phyloP scores from a whole-genome alignment of 2,329 filamentous ascomycete genomes.

The Ciborinia camelliae region DNA sequence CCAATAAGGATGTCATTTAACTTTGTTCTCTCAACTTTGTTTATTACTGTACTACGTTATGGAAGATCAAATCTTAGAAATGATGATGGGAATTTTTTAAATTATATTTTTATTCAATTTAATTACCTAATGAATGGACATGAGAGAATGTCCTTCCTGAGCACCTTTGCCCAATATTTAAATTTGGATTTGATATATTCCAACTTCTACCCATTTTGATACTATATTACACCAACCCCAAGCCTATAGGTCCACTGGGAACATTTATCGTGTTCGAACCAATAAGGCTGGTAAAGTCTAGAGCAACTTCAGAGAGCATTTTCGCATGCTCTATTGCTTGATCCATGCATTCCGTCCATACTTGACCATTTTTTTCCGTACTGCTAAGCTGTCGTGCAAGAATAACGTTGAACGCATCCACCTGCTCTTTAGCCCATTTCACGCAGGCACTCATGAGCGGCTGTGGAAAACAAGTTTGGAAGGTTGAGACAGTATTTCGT shows the following conservation, averaged over 20 bases:
- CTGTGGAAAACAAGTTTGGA: slow-evolving; percentile 81
- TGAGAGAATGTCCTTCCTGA: not conserved
- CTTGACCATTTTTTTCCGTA: slow-evolving; percentile 69
- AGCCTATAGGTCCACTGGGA: slow-evolving; percentile 38
- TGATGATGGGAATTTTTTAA: not conserved
- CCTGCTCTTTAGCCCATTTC: slow-evolving; percentile 95
- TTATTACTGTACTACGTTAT: not conserved
- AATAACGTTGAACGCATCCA: slow-evolving; percentile 85
- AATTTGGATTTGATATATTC: not conserved
- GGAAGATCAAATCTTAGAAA: not conserved
- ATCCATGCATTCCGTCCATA: slow-evolving; percentile 81
- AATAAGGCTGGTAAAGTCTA: slow-evolving; percentile 85
- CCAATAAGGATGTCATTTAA: not conserved
- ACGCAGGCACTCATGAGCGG: slow-evolving; percentile 91
- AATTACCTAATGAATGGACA: not conserved
- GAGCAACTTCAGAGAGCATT: slow-evolving; percentile 77
- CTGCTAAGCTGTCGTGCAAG: slow-evolving; percentile 82
- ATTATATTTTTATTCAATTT: slow-evolving; percentile 2
- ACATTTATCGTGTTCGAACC: slow-evolving; percentile 48
- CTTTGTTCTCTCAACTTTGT: not conserved
- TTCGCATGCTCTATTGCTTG: slow-evolving; percentile 76
- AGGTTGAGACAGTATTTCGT: slow-evolving; percentile 86
- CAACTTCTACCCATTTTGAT: not conserved
- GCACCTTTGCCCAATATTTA: not conserved
- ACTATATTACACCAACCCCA: slow-evolving; percentile 34